Conservation (phyloP, 495 filamentous ascomycete genomes). For the Niebla homalea region DNA sequence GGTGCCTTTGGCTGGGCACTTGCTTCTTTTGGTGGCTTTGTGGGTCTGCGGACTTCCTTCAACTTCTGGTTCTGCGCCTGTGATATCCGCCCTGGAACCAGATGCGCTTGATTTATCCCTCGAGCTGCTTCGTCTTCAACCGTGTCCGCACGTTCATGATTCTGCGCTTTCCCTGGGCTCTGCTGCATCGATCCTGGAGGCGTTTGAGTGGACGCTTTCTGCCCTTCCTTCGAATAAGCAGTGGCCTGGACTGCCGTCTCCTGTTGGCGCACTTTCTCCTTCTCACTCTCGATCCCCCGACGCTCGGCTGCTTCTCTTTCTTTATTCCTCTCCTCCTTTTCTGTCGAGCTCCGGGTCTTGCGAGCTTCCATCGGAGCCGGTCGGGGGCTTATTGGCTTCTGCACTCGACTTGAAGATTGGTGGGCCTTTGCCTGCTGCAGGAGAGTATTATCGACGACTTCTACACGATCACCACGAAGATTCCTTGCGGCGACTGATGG, state of each 20-base stretch:
- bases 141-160: slow-evolving; percentile 12
- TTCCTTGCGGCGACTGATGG: slow-evolving; percentile 3
- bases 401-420: neutral
- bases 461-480: neutral
- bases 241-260: slow-evolving; percentile 43
- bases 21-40: slow-evolving; percentile 57
- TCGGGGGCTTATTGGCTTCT: neutral
- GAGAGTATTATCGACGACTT: neutral
- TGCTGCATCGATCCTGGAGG: slow-evolving; percentile 30
- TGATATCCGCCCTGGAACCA: slow-evolving; percentile 22
- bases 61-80: slow-evolving; percentile 33
- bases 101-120: slow-evolving; percentile 33
- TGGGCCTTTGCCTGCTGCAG: neutral
- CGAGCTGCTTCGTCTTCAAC: slow-evolving; percentile 38
- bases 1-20: slow-evolving; percentile 54
- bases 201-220: slow-evolving; percentile 17
- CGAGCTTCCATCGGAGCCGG: slow-evolving; percentile 34
- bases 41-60: slow-evolving; percentile 45
- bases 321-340: slow-evolving; percentile 50
- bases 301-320: slow-evolving; percentile 51
- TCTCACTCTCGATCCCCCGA: slow-evolving; percentile 38
- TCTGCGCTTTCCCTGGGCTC: slow-evolving; percentile 41
- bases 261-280: slow-evolving; percentile 51
- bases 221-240: neutral
- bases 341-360: slow-evolving; percentile 60